Evolutionary conservation across 164 flowering plant species (phyloP), one percentile per base, ranked within the genome.

Genomic region (Annona cherimola): DNA sequence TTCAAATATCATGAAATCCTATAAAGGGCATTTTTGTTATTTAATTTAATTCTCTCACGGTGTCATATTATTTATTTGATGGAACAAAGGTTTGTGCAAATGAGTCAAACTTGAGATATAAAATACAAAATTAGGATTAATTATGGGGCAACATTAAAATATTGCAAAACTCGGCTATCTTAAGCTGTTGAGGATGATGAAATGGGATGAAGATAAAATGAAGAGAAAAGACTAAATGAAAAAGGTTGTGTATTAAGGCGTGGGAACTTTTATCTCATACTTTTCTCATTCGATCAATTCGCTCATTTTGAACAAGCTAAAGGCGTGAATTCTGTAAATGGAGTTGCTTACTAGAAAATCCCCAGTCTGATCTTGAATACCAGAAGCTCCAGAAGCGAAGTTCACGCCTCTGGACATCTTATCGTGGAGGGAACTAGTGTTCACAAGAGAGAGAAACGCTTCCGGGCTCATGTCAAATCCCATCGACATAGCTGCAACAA

Each of bases 311-410:
- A 54, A 7, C 14, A 7, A 7, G 8, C 57, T 54, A 54, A 16
- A 16, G 1, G 8, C 8, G 8, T 54, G 12, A 7, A 54, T 54
- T 7, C 16, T 54, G 59, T 54, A 16, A 3, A 26, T 20, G 7
- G 65, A n/a, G 42, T 19, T 2, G 67, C 79, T 73, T 69, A 84
- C 84, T 7, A 40, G 2, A 4, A 9, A 0, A 54, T 12, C 1
- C 63, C 88, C 87, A 0, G 90, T 85, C 7, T 0, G 0, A 26
- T 72, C 68, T 3, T 85, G 85, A 72, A 86, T 60, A 40, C 90
- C 88, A 0, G 87, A 73, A 2, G 89, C 92, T 42, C 79, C 90
- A 0, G 90, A 86, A 3, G 92, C 89, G 40, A 86, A 88, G 77
- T 82, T 88, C 1, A 81, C 76, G 20, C 92, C 92, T 42, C 45